Percentiles rank a stretch among this genome's conserved stretches.
These are phyloP conservation scores for Cryptosporidium muris DNA, from an alignment of 169 alveolate genomes.

Conservation along the genomic window DNA sequence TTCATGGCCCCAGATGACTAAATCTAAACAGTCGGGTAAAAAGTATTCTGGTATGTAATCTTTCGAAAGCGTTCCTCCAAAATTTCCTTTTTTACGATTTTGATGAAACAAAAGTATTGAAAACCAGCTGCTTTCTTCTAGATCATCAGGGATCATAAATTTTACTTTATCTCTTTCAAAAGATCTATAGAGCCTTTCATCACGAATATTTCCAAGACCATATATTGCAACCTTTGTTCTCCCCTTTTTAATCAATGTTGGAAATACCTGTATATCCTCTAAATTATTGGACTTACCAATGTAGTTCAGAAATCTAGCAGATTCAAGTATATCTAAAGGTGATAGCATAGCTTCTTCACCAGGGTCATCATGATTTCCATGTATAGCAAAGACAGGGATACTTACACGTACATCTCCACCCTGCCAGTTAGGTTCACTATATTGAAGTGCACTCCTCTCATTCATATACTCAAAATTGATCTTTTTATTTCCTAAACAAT, in stretches of 20 bases:
- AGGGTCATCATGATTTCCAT: constrained; percentile 80
- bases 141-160: constrained; percentile 85
- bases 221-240: constrained; percentile 92
- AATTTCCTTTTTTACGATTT: constrained; percentile 89
- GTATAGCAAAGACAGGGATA: constrained; percentile 74
- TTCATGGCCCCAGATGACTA: constrained; percentile 96
- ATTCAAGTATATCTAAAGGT: constrained; percentile 76
- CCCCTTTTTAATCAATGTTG: constrained; percentile 88
- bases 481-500: constrained; percentile 79
- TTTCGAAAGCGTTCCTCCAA: constrained; percentile 84
- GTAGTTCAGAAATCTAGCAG: constrained; percentile 88
- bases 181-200: constrained; percentile 89
- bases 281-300: constrained; percentile 88
- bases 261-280: constrained; percentile 86
- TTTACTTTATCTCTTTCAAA: constrained; percentile 86
- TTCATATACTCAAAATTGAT: constrained; percentile 41
- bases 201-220: constrained; percentile 96
- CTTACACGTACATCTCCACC: constrained; percentile 41
- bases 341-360: constrained; percentile 77
- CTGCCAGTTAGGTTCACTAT: constrained; percentile 37
- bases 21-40: constrained; percentile 88
- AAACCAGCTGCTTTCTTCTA: constrained; percentile 80
- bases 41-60: constrained; percentile 85
- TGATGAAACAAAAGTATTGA: constrained; percentile 95
- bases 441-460: neutral